Base-by-base conservation (phyloP, 495 filamentous ascomycete genomes). In the Aspergillus indologenus region DNA sequence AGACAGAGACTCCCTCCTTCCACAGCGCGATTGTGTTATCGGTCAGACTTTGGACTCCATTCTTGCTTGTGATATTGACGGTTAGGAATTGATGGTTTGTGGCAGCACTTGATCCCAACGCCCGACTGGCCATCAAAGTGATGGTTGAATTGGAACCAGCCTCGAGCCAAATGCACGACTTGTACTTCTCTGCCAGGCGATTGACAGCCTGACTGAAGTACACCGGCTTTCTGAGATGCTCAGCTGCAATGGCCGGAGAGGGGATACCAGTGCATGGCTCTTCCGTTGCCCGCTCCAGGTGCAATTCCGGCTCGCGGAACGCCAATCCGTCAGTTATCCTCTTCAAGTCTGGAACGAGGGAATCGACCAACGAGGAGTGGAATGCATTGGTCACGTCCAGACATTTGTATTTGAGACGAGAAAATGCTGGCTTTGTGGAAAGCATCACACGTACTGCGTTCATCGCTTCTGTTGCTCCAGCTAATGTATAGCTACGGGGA, bases 371-470 rank as follows among this genome's bases (percentile, higher is more conserved):
- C 1, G 56, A 57, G 0, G 75, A 83, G 57, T 85, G 83, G 59
- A 82, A 85, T 0, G 76, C 81, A 59, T 85, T 76, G 0, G 78
- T 79, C 15, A 80, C 77, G 31, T 73, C 67, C 3, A 84, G 63
- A 43, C 66, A 65, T 61, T 80, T 81, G 31, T 47, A 58, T 43
- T 65, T 65, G 24, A 81, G 56, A 8, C 60, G 57, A 2, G 63
- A 17, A 26, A 55, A 58, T 11, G 56, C 11, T 5, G 61, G 17
- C 62, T 54, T 20, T 6, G 1, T 19, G 15, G 48, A 52, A 6
- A 61, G 34, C 11, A 29, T 56, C 6, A 20, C 34, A 22, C 62
- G 55, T 5, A 63, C 46, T 1, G 62, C 61, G 26, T 75, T 70
- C 18, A 81, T 74, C 0, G 71, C 69, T 0, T 59, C 54, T 1